A percentile compares a stretch with the other conserved stretches of the same genome.
phyloP scores from a whole-genome alignment of 176 grass and related monocot genomes.

The Thinopyrum elongatum region DNA sequence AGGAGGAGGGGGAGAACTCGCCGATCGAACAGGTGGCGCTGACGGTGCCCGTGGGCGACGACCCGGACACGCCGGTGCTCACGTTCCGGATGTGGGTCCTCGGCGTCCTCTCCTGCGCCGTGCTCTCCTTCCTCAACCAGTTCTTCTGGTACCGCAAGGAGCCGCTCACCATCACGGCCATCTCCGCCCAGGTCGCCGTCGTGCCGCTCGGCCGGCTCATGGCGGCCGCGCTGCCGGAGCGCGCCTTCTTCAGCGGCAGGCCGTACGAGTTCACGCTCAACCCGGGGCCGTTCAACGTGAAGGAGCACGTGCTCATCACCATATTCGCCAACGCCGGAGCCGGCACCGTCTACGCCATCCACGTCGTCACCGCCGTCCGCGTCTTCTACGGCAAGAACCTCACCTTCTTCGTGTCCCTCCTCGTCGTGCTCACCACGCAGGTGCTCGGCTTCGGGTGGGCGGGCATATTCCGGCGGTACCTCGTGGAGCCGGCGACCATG shows the following conservation, averaged over 20 bases:
- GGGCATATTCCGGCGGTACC: constrained; percentile 85
- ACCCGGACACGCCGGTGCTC: constrained; percentile 57
- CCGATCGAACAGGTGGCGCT: constrained; percentile 92
- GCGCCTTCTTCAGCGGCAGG: constrained; percentile 28
- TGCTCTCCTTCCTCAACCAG: constrained; percentile 91
- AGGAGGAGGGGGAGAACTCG: constrained; percentile 62
- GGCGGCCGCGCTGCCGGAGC: constrained; percentile 42
- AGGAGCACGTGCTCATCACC: constrained; percentile 95
- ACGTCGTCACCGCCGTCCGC: constrained; percentile 67
- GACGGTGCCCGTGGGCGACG: constrained; percentile 71
- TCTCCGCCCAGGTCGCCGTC: constrained; percentile 89
- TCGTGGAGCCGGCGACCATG: constrained; percentile 91
- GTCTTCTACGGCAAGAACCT: constrained; percentile 78
- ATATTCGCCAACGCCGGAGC: constrained; percentile 95
- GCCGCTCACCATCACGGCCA: constrained; percentile 80
- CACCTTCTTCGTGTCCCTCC: constrained; percentile 72
- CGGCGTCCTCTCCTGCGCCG: constrained; percentile 58
- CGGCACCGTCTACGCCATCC: constrained; percentile 80
- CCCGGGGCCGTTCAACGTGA: constrained; percentile 77
- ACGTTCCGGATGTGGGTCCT: constrained; percentile 96
- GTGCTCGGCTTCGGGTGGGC: constrained; percentile 91
- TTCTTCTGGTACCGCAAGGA: constrained; percentile 98
- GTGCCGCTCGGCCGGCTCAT: constrained; percentile 76
- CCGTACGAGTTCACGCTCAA: constrained; percentile 63
- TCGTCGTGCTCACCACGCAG: constrained; percentile 89